A percentile compares a stretch with the other conserved stretches of the same genome.
Evolutionary conservation across 140 eudicot genomes (phyloP).

Genomic region (Anethum foeniculum): DNA sequence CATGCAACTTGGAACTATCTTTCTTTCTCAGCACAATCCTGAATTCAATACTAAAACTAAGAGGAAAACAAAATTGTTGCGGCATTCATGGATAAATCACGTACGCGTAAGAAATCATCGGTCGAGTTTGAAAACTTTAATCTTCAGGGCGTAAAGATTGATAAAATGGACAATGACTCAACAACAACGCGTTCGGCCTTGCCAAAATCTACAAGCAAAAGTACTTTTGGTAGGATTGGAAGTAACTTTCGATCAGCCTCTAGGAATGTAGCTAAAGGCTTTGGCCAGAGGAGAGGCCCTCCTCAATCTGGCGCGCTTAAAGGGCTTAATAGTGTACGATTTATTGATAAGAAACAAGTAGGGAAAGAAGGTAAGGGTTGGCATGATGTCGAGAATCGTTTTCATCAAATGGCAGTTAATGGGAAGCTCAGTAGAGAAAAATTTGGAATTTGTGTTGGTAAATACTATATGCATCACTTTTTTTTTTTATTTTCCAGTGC

Average conservation of each 20-base stretch:
- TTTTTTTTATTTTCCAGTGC: background rate
- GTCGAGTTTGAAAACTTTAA: slow-evolving; percentile 27
- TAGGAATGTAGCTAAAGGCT: slow-evolving; percentile 14
- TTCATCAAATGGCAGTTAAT: slow-evolving; percentile 39
- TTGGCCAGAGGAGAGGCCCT: slow-evolving; percentile 36
- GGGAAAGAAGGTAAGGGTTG: slow-evolving; percentile 85
- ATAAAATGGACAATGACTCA: slow-evolving; percentile 20
- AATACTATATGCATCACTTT: background rate
- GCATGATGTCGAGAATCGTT: slow-evolving; percentile 66
- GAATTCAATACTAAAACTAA: background rate
- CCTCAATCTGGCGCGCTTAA: slow-evolving; percentile 59
- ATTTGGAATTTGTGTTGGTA: slow-evolving; percentile 88
- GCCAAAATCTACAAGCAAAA: slow-evolving; percentile 2
- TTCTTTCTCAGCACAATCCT: background rate
- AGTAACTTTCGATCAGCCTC: slow-evolving; percentile 19
- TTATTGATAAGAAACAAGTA: slow-evolving; percentile 67
- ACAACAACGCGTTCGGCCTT: background rate
- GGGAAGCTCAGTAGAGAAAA: slow-evolving; percentile 74
- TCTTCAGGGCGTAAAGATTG: slow-evolving; percentile 50
- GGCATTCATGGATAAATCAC: background rate
- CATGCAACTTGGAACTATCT: background rate
- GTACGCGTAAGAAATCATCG: background rate
- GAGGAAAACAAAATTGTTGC: background rate
- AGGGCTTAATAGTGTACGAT: slow-evolving; percentile 79
- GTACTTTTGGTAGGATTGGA: slow-evolving; percentile 23